These are phyloP conservation scores for Pisolithus thermaeus DNA, from an alignment of 1,284 basidiomycete genomes.

Conservation along the genomic window DNA sequence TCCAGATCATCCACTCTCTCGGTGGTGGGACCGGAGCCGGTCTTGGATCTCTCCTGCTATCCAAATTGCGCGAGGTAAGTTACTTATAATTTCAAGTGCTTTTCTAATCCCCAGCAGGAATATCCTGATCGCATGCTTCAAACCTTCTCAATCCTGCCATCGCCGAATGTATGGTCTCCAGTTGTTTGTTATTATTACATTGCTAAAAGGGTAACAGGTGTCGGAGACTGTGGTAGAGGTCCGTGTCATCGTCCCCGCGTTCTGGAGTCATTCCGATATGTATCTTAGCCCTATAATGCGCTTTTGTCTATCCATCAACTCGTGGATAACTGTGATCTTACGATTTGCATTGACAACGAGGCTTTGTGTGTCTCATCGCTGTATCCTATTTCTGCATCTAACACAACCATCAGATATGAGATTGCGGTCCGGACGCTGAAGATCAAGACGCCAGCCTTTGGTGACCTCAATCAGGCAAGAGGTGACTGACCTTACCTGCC, in stretches of 20 bases:
- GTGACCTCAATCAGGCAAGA: conserved; percentile 71
- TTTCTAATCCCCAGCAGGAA: conserved; percentile 45
- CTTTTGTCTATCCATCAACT: conserved; percentile 89
- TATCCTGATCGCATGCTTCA: conserved; percentile 91
- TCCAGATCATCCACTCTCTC: conserved; percentile 89
- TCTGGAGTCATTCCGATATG: conserved; percentile 3
- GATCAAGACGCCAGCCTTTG: conserved; percentile 65
- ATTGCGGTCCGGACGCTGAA: conserved; percentile 77
- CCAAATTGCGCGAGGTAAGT: conserved; percentile 75
- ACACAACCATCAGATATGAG: conserved; percentile 57
- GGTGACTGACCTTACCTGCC: conserved; percentile 21
- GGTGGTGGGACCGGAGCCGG: conserved; percentile 93
- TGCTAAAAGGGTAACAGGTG: conserved; percentile 42
- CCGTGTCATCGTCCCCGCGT: conserved; percentile 8
- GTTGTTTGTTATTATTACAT: neutral
- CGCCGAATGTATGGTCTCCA: conserved; percentile 64
- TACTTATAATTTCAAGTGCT: neutral
- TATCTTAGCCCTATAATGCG: conserved; percentile 79
- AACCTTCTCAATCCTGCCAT: conserved; percentile 89
- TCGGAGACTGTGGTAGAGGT: conserved; percentile 95
- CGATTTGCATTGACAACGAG: conserved; percentile 92
- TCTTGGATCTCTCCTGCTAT: conserved; percentile 74
- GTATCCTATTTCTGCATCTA: neutral
- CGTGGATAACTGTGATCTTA: conserved; percentile 86
- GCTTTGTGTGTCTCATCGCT: conserved; percentile 56